Percentiles rank a stretch among this genome's conserved stretches.
Evolutionary conservation across 345 rosid species (phyloP).

Genomic region (Mallotus nudiflorus): DNA sequence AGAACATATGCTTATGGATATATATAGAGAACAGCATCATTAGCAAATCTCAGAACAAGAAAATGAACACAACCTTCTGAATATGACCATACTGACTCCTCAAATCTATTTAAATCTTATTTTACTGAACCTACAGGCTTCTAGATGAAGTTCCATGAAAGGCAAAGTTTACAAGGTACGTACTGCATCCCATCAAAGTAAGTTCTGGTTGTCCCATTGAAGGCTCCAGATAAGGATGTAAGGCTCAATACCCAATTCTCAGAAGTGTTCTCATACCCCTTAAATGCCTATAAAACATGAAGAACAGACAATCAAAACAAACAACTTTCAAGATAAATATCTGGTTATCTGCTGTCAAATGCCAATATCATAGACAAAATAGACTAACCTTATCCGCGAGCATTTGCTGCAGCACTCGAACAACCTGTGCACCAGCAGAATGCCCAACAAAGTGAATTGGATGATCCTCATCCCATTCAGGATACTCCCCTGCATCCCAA

Average conservation of each 20-base stretch:
- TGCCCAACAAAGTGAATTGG: conserved; percentile 98
- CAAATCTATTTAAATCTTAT: neutral
- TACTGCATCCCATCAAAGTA: conserved; percentile 94
- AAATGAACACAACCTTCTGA: neutral
- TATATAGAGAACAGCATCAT: too few relatives aligned
- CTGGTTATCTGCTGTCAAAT: neutral
- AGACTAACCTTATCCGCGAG: conserved; percentile 79
- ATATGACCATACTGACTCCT: neutral
- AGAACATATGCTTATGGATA: neutral
- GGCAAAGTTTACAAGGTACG: conserved; percentile 34
- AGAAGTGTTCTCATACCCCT: conserved; percentile 73
- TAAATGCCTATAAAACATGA: conserved; percentile 54
- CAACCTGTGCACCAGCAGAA: conserved; percentile 98
- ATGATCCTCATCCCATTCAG: conserved; percentile 94
- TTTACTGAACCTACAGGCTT: neutral
- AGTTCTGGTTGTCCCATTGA: conserved; percentile 92
- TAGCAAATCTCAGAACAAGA: neutral
- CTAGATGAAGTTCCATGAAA: neutral
- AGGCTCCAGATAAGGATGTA: conserved; percentile 90
- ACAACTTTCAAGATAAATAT: neutral
- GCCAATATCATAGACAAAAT: conserved; percentile 8
- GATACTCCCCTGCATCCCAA: conserved; percentile 63
- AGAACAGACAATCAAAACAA: conserved; percentile 12
- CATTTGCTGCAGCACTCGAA: conserved; percentile 99
- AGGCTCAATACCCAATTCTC: conserved; percentile 95